Percentiles rank a stretch among this genome's conserved stretches.
phyloP scores from a whole-genome alignment of 768 basidiomycete species.

The Lentinula detonsa region DNA sequence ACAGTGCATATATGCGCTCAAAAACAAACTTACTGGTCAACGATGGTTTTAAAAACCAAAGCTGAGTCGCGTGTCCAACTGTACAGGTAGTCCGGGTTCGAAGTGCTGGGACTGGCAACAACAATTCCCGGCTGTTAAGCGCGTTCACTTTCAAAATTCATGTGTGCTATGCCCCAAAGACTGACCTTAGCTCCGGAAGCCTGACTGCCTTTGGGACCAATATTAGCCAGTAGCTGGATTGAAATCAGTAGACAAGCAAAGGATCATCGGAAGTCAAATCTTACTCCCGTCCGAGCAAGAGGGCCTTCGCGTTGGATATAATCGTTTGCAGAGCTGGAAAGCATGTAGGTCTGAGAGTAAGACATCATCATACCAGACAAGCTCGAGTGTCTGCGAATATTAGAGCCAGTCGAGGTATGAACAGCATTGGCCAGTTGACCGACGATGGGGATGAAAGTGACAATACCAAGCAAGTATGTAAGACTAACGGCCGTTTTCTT shows the following conservation, averaged over 20 bases:
- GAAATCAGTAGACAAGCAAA: background rate
- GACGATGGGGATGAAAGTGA: background rate
- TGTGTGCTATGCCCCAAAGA: background rate
- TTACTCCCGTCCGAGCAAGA: background rate
- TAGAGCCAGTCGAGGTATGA: background rate
- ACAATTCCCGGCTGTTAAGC: conserved; percentile 29
- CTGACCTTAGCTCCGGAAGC: conserved; percentile 42
- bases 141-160: background rate
- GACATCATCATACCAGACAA: background rate
- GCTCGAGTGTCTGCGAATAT: background rate
- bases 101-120: conserved; percentile 41
- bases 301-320: background rate
- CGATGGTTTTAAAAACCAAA: conserved; percentile 48
- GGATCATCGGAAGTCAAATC: background rate
- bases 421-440: background rate
- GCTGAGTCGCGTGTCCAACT: conserved; percentile 67
- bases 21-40: conserved; percentile 28
- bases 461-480: background rate
- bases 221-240: conserved; percentile 63
- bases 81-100: conserved; percentile 51
- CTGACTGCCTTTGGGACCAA: conserved; percentile 51
- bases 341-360: background rate
- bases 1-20: background rate
- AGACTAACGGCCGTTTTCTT: background rate
- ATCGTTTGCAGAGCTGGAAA: background rate